phyloP scores from a whole-genome alignment of 2,329 filamentous ascomycete genomes.

The Botryotinia convoluta region DNA sequence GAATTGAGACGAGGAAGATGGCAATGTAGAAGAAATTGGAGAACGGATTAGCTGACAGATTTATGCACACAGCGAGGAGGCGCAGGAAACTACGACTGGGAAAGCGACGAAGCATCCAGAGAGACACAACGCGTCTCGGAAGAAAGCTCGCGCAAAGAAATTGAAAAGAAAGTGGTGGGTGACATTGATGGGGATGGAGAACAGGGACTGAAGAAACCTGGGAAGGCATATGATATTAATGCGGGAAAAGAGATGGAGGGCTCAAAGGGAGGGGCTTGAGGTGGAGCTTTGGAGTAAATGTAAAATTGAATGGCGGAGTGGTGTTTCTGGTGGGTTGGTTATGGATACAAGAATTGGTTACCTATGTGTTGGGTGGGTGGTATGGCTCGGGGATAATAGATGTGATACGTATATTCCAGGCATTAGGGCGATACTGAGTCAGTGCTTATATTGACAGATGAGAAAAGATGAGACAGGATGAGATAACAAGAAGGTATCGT shows the following conservation, averaged over 20 bases:
- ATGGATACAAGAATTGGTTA: neutral
- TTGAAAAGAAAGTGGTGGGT: conserved; percentile 24
- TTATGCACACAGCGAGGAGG: neutral
- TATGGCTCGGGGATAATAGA: neutral
- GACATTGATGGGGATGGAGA: conserved; percentile 45
- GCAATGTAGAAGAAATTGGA: neutral
- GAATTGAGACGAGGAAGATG: neutral
- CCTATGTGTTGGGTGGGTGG: neutral
- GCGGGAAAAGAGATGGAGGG: conserved; percentile 2
- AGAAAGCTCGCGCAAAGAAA: neutral
- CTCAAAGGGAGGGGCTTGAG: neutral
- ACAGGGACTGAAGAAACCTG: conserved; percentile 13
- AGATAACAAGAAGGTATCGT: neutral
- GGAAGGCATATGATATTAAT: neutral
- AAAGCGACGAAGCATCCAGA: neutral
- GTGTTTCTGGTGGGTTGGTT: conserved; percentile 18
- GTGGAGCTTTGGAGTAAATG: neutral
- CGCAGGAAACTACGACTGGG: neutral
- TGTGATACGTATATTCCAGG: neutral
- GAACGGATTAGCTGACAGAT: conserved; percentile 23
- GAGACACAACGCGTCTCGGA: neutral
- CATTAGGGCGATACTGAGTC: neutral
- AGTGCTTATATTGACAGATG: neutral
- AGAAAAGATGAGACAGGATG: neutral
- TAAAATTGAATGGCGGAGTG: neutral